These are phyloP conservation scores for Alternaria triticimaculans DNA, from an alignment of 2,329 filamentous ascomycete species.

Conservation along the genomic window DNA sequence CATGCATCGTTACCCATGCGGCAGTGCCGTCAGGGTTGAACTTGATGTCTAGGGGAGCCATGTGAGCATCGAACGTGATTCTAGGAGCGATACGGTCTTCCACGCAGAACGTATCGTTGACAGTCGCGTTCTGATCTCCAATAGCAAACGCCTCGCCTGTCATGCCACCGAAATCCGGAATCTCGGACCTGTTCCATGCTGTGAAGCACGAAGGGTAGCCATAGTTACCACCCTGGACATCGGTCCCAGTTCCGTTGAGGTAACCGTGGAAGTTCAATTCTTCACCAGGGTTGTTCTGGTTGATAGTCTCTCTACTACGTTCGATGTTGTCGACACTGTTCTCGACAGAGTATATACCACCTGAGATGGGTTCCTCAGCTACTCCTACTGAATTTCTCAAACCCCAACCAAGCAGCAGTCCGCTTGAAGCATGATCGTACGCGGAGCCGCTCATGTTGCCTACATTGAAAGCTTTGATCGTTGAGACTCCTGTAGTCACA, in stretches of 20 bases:
- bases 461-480: slow-evolving; percentile 69
- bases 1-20: slow-evolving; percentile 74
- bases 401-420: slow-evolving; percentile 67
- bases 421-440: slow-evolving; percentile 60
- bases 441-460: slow-evolving; percentile 48
- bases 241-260: slow-evolving; percentile 57
- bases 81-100: slow-evolving; percentile 52
- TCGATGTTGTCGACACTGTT: slow-evolving; percentile 72
- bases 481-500: slow-evolving; percentile 65
- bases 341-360: slow-evolving; percentile 66
- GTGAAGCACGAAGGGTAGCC: slow-evolving; percentile 76
- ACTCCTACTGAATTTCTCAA: slow-evolving; percentile 75
- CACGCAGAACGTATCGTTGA: slow-evolving; percentile 57
- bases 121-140: slow-evolving; percentile 51
- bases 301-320: slow-evolving; percentile 66
- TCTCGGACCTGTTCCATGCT: slow-evolving; percentile 64
- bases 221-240: slow-evolving; percentile 63
- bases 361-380: slow-evolving; percentile 64
- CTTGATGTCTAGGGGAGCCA: slow-evolving; percentile 73
- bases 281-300: slow-evolving; percentile 73
- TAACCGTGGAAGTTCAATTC: slow-evolving; percentile 76
- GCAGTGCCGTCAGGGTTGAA: slow-evolving; percentile 65
- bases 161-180: slow-evolving; percentile 56
- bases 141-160: slow-evolving; percentile 61
- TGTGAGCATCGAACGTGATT: slow-evolving; percentile 70